A percentile compares a stretch with the other conserved stretches of the same genome.
phyloP scores from a whole-genome alignment of 2,329 filamentous ascomycete species.

The Coniochaeta pulveracea region DNA sequence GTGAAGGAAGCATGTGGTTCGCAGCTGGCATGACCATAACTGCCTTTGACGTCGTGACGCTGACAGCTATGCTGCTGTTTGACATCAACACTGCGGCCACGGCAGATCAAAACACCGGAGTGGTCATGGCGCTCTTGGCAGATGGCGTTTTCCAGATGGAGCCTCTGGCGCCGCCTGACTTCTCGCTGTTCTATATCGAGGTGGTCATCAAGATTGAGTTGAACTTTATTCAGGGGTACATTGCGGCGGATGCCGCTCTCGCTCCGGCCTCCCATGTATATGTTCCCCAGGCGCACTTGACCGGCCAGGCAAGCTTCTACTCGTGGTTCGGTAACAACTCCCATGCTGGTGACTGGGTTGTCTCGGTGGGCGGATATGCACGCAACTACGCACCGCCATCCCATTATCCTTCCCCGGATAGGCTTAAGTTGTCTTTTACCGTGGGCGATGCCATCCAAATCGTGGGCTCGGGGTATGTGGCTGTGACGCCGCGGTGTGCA shows the following conservation, averaged over 20 bases:
- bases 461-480: conserved; percentile 23
- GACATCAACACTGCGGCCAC: conserved; percentile 12
- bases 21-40: conserved; percentile 24
- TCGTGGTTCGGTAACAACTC: conserved; percentile 5
- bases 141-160: conserved; percentile 5
- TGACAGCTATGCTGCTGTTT: conserved; percentile 24
- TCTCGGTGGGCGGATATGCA: conserved; percentile 27
- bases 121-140: conserved; percentile 16
- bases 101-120: too few species aligned
- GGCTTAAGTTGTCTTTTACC: conserved; percentile 19
- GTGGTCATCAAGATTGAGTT: conserved; percentile 17
- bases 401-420: conserved; percentile 19
- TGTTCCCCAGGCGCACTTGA: conserved; percentile 21
- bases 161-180: conserved; percentile 1
- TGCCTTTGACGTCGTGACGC: conserved; percentile 24
- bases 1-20: conserved; percentile 18
- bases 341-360: conserved; percentile 22
- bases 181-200: conserved; percentile 12
- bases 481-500: conserved; percentile 22
- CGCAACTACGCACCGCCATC: conserved; percentile 13
- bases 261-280: conserved; percentile 22
- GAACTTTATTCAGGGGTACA: conserved; percentile 15
- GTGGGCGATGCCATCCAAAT: conserved; percentile 16
- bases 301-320: conserved; percentile 22
- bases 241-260: conserved; percentile 21